Evolutionary conservation across 768 basidiomycete species (phyloP).

Genomic region (Cystoderma amianthinum): DNA sequence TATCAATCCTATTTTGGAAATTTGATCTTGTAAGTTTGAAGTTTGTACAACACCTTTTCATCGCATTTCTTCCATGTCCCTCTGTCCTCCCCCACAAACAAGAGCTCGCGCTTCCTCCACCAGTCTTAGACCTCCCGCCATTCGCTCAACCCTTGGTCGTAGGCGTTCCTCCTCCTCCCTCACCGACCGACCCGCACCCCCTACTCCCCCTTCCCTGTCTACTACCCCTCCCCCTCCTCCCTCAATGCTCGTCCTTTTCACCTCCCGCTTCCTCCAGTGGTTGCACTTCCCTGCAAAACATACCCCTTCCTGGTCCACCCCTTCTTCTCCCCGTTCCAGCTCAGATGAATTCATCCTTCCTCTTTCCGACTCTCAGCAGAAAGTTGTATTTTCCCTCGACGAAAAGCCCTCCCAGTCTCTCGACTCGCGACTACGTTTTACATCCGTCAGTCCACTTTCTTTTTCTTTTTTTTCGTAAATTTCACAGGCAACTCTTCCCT

Average conservation of each 20-base stretch:
- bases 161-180: conserved; percentile 42
- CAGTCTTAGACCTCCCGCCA: conserved; percentile 43
- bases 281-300: conserved; percentile 38
- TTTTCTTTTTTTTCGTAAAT: conserved; percentile 5
- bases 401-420: conserved; percentile 27
- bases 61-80: too few relatives aligned
- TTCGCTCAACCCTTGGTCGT: conserved; percentile 46
- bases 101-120: conserved; percentile 57
- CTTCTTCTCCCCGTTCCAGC: conserved; percentile 42
- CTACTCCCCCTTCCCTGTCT: conserved; percentile 6
- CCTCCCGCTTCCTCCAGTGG: conserved; percentile 45
- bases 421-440: conserved; percentile 16
- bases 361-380: conserved; percentile 23
- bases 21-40: too few relatives aligned
- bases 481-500: conserved; percentile 6
- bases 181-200: conserved; percentile 10
- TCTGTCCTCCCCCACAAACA: too few relatives aligned
- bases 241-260: conserved; percentile 45
- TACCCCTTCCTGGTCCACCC: conserved; percentile 32
- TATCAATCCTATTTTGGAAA: too few relatives aligned
- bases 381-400: conserved; percentile 33
- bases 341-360: conserved; percentile 25
- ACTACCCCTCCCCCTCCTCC: conserved; percentile 12
- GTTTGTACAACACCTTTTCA: too few relatives aligned
- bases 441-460: conserved; percentile 20